Evolutionary conservation across 805 yeast genomes (phyloP), one percentile per base, ranked within the genome.

Genomic region (Metschnikowia santaceciliae): DNA sequence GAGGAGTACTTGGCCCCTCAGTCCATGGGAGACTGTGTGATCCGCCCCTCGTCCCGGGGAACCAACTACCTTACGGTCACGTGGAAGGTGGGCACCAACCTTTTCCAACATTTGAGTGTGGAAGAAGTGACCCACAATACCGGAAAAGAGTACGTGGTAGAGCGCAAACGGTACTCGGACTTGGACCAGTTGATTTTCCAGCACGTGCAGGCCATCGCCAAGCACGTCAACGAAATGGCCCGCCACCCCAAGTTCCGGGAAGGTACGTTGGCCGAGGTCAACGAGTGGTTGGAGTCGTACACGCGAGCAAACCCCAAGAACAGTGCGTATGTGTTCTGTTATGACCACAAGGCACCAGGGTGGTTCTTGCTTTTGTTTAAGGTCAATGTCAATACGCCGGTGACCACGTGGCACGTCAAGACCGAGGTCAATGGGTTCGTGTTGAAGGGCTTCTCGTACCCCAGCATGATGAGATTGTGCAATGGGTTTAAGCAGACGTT

Each of bases 1-100:
- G 98, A 92, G 67, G 96, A 88, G 59, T 90, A 79, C 59, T 78
- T 94, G 61, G 96, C 97, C 19, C 88, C 96, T 22, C 80, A 86
- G 64, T 81, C 84, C 40, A 85, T 91, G 56, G 99, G 99, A 48
- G 96, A 89, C 59, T 81, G 90, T 70, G 96, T 94, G 19, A 87
- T 94, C 50, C 81, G 99, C 59, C 99, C 98, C 17, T 90, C 97
- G 0, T 89, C 96, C 8, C 82, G 84, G 55, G 99, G 99, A 40
- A 77, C 80, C 43, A 88, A 89, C 55, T 97, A 84, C 67, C 77
- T 94, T 59, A 90, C 96, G 2, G 84, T 92, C 39, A 92, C 99
- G 0, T 94, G 98, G 97, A 94, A 94, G 66, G 91, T 94, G 42
- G 94, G 88, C 53, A 92, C 88, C 64, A 87, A 85, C 65, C 71